Conservation (phyloP, 495 filamentous ascomycete species). For the Emericellopsis terricola region DNA sequence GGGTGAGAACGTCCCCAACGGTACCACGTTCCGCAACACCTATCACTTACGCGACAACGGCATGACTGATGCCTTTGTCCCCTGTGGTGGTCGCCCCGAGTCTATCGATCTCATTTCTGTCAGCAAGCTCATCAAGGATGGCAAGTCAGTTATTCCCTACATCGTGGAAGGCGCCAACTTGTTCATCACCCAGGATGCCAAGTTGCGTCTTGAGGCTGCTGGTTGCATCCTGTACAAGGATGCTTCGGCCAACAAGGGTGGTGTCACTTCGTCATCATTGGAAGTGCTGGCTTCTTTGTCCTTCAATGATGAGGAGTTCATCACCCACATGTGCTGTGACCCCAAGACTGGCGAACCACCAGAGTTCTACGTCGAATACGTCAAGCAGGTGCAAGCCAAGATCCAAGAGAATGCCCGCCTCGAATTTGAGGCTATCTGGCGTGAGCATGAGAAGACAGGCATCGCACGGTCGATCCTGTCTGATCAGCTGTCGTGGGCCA, state of each 20-base stretch:
- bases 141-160: constrained; percentile 73
- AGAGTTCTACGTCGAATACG: constrained; percentile 81
- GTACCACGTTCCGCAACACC: constrained; percentile 89
- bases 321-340: constrained; percentile 81
- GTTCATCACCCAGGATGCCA: constrained; percentile 97
- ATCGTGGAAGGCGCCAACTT: constrained; percentile 96
- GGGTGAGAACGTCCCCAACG: constrained; percentile 77
- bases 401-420: constrained; percentile 80
- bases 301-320: constrained; percentile 78
- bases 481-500: constrained; percentile 75
- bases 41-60: constrained; percentile 72
- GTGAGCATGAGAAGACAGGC: constrained; percentile 70
- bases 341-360: constrained; percentile 54
- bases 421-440: constrained; percentile 97
- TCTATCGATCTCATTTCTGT: constrained; percentile 85
- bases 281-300: constrained; percentile 88
- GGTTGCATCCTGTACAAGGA: constrained; percentile 94
- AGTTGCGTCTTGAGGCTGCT: constrained; percentile 82
- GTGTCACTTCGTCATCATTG: constrained; percentile 93
- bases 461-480: constrained; percentile 65
- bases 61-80: constrained; percentile 78
- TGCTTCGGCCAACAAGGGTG: constrained; percentile 95
- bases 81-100: constrained; percentile 91
- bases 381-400: constrained; percentile 73
- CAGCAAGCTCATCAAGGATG: constrained; percentile 65